phyloP scores from a whole-genome alignment of 495 filamentous ascomycete species.

The Lasiosphaeria ovina region DNA sequence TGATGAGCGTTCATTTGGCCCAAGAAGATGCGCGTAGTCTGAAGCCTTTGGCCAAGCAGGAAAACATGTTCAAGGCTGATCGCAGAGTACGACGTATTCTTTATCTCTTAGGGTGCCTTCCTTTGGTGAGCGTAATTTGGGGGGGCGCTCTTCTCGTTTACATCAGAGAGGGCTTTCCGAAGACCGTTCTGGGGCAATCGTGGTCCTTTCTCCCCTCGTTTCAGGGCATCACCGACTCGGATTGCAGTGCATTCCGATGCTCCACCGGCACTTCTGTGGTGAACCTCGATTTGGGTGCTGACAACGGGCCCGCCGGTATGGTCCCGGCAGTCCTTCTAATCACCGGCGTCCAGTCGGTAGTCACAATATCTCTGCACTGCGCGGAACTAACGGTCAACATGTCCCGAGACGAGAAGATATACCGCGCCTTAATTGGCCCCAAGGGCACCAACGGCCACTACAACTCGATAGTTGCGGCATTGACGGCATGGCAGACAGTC shows the following conservation, averaged over 20 bases:
- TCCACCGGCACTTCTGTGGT: conserved; percentile 36
- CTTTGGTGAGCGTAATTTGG: conserved; percentile 30
- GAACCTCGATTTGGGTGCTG: conserved; percentile 29
- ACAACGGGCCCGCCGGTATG: conserved; percentile 22
- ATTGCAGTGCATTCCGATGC: conserved; percentile 25
- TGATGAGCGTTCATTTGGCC: conserved; percentile 32
- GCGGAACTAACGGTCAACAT: conserved; percentile 47
- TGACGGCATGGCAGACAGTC: conserved; percentile 42
- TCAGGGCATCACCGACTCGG: conserved; percentile 24
- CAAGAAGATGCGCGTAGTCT: conserved; percentile 28
- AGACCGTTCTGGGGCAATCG: conserved; percentile 30
- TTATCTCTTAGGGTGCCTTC: conserved; percentile 25
- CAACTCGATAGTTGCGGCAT: conserved; percentile 37
- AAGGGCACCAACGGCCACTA: conserved; percentile 33
- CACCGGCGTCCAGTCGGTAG: conserved; percentile 31
- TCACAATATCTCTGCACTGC: conserved; percentile 45
- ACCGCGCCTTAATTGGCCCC: conserved; percentile 30
- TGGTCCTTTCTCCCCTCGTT: conserved; percentile 30
- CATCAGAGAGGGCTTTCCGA: conserved; percentile 20
- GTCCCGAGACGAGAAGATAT: conserved; percentile 44
- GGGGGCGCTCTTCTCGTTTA: conserved; percentile 26
- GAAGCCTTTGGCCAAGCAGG: conserved; percentile 31
- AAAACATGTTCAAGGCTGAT: conserved; percentile 27
- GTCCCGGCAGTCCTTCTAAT: conserved; percentile 30
- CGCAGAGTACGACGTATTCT: conserved; percentile 27